A percentile compares a stretch with the other conserved stretches of the same genome.
Evolutionary conservation across 2,329 filamentous ascomycete genomes (phyloP).

Genomic region (Tolypocladium inflatum): DNA sequence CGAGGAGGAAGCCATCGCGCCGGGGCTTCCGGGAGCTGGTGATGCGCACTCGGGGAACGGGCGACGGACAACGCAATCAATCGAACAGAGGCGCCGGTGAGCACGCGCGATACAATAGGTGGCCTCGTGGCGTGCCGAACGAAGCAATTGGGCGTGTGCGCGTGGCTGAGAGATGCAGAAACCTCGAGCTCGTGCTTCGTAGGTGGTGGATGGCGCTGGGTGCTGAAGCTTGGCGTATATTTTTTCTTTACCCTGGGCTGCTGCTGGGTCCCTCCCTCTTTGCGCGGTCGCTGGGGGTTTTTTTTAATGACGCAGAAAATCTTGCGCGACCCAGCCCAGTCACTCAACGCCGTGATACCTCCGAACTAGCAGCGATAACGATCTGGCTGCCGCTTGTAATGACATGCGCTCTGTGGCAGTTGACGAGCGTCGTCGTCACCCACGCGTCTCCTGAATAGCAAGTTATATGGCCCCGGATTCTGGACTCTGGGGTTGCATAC

Average conservation of each 20-base stretch:
- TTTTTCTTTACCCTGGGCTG: neutral
- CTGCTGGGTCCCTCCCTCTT: neutral
- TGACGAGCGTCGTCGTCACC: neutral
- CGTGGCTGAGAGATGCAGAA: neutral
- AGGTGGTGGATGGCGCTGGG: neutral
- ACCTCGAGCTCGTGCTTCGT: neutral
- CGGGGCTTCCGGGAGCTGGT: slow-evolving; percentile 8
- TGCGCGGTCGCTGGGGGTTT: neutral
- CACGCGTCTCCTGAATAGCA: too few species aligned
- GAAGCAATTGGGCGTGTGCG: neutral
- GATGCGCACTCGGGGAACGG: neutral
- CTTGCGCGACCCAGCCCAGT: neutral
- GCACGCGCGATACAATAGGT: neutral
- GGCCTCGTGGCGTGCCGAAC: neutral
- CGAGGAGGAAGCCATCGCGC: slow-evolving; percentile 35
- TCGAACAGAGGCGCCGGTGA: neutral
- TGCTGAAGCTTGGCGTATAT: neutral
- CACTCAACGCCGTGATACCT: neutral
- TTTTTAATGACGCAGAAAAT: neutral
- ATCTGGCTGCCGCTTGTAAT: neutral
- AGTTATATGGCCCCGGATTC: too few species aligned
- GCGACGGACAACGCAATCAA: neutral
- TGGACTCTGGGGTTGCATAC: too few species aligned
- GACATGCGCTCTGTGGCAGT: neutral
- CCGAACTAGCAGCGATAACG: neutral